Percentiles rank a stretch among this genome's conserved stretches.
phyloP scores from a whole-genome alignment of 148 eudicot genomes.

The Camellia japonica region DNA sequence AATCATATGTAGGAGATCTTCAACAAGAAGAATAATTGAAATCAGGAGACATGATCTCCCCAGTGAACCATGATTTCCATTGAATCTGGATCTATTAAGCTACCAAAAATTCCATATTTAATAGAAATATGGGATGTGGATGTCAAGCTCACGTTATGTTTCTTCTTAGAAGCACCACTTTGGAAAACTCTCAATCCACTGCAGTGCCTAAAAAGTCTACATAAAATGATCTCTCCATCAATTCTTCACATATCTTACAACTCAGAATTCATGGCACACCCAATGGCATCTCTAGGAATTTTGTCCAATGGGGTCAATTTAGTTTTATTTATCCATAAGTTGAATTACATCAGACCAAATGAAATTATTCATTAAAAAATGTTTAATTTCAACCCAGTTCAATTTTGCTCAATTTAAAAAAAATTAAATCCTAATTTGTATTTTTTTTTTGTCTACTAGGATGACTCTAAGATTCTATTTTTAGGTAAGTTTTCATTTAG shows the following conservation, averaged over 20 bases:
- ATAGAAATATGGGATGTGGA: not conserved
- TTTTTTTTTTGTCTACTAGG: too few species aligned
- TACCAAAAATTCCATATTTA: not conserved
- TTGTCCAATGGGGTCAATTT: too few species aligned
- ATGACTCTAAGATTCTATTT: too few species aligned
- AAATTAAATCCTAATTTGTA: too few species aligned
- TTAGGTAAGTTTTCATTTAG: too few species aligned
- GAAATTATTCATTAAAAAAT: too few species aligned
- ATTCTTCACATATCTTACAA: not conserved
- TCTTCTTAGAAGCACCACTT: not conserved
- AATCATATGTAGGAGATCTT: not conserved
- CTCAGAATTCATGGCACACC: not conserved
- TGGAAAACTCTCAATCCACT: not conserved
- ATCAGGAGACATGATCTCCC: not conserved
- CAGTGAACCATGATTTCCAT: not conserved
- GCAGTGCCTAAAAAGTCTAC: not conserved
- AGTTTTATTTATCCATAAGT: too few species aligned
- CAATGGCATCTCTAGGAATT: too few species aligned
- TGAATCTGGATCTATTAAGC: not conserved
- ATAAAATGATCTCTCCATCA: not conserved
- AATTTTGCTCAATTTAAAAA: too few species aligned
- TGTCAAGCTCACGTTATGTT: not conserved
- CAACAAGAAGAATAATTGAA: too few species aligned
- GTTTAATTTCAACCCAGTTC: too few species aligned
- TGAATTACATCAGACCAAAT: too few species aligned